Evolutionary conservation across 768 basidiomycete genomes (phyloP).

Genomic region (Lactarius pseudohatsudake): DNA sequence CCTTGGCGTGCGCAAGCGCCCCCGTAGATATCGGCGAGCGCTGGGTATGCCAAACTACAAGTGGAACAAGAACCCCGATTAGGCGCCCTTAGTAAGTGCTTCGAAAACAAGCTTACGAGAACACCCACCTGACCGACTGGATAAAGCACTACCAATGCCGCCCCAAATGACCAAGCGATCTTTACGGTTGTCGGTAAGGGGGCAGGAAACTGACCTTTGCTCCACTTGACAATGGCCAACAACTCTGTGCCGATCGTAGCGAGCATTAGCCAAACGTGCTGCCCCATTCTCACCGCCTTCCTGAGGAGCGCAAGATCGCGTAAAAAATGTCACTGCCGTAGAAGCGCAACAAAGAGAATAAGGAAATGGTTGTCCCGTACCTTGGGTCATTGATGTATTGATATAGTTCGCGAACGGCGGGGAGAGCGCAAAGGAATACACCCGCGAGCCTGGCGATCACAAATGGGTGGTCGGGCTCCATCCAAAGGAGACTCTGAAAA

Average conservation of each 20-base stretch:
- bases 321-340: constrained; percentile 19
- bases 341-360: constrained; percentile 14
- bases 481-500: constrained; percentile 67
- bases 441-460: constrained; percentile 68
- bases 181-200: constrained; percentile 63
- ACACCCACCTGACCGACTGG: constrained; percentile 61
- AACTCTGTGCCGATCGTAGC: constrained; percentile 85
- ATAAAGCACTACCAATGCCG: constrained; percentile 62
- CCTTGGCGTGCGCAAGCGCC: constrained; percentile 16
- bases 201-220: constrained; percentile 63
- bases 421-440: constrained; percentile 84
- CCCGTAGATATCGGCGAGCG: constrained; percentile 28
- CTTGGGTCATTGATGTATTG: constrained; percentile 82
- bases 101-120: constrained; percentile 9
- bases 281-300: constrained; percentile 84
- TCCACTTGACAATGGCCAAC: constrained; percentile 81
- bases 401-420: constrained; percentile 79
- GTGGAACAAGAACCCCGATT: constrained; percentile 19
- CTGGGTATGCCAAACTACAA: constrained; percentile 30
- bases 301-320: constrained; percentile 40
- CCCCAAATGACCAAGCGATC: constrained; percentile 65
- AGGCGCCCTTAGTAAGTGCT: constrained; percentile 21
- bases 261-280: constrained; percentile 83
- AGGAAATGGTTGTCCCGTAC: constrained; percentile 42
- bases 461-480: constrained; percentile 89